Conservation (phyloP, 139 green algal genomes). For the Chlamydomonas urium region DNA sequence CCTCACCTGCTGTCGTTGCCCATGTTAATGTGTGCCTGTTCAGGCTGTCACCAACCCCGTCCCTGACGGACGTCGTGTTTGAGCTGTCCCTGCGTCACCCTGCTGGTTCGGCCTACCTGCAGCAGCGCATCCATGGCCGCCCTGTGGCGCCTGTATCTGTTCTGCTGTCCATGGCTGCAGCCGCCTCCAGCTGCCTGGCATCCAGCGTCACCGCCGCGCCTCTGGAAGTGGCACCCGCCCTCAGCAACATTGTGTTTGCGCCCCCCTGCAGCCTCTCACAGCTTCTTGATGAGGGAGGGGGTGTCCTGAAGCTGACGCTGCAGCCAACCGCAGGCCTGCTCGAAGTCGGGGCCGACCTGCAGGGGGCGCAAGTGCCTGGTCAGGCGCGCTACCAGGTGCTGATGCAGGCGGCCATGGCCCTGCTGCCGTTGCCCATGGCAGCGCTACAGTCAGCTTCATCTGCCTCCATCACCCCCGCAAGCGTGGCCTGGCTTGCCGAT, state of each 20-base stretch:
- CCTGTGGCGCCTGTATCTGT: not conserved
- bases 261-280: not conserved
- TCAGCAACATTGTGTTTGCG: slow-evolving; percentile 1
- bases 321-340: not conserved
- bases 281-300: not conserved
- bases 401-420: too few species aligned
- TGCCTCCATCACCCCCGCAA: too few species aligned
- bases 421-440: too few species aligned
- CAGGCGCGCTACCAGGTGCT: too few species aligned
- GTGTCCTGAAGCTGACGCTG: not conserved
- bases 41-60: too few species aligned
- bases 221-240: too few species aligned
- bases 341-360: not conserved
- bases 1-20: not conserved
- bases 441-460: too few species aligned
- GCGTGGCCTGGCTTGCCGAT: too few species aligned
- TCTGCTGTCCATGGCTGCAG: slow-evolving; percentile 13
- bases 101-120: too few species aligned
- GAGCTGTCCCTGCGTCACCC: too few species aligned
- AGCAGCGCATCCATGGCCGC: not conserved
- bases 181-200: not conserved
- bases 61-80: too few species aligned
- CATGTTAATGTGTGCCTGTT: too few species aligned
- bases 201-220: not conserved
- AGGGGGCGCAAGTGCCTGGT: not conserved